Conservation (phyloP, 192 early-diverging fungal species). For the Entomortierella parvispora region DNA sequence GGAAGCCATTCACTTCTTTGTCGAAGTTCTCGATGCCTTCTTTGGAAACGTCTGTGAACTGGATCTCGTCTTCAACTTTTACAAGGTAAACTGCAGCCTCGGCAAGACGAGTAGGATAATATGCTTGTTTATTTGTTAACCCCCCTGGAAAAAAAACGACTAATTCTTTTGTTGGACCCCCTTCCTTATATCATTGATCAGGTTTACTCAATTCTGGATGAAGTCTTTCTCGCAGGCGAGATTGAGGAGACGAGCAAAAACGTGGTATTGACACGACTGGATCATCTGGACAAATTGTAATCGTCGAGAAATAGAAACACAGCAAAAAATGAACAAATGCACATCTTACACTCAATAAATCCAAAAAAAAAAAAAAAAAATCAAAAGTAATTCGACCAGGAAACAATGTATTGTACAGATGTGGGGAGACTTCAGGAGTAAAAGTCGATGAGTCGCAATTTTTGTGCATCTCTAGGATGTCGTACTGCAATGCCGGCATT, state of each 20-base stretch:
- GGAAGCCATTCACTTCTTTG: slow-evolving; percentile 99
- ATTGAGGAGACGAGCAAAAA: slow-evolving; percentile 96
- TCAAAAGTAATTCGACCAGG: background rate
- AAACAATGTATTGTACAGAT: no score
- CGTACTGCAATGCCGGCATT: slow-evolving; percentile 60
- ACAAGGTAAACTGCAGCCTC: slow-evolving; percentile 77
- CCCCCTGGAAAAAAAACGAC: no score
- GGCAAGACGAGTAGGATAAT: no score
- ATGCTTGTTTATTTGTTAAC: no score
- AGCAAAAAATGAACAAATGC: slow-evolving; percentile 4
- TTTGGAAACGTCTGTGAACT: slow-evolving; percentile 99
- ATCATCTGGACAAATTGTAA: slow-evolving; percentile 77
- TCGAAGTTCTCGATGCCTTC: slow-evolving; percentile 97
- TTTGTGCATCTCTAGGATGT: slow-evolving; percentile 57
- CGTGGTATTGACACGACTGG: slow-evolving; percentile 76
- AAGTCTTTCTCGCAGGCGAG: slow-evolving; percentile 97
- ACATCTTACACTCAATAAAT: background rate
- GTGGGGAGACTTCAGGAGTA: slow-evolving; percentile 42
- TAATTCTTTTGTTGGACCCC: background rate
- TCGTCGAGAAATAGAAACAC: background rate
- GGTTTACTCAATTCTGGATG: slow-evolving; percentile 97
- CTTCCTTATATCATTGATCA: slow-evolving; percentile 25
- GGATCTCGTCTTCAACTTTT: slow-evolving; percentile 98
- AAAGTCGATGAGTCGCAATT: slow-evolving; percentile 56
- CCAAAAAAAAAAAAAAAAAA: background rate